phyloP scores from a whole-genome alignment of 371 early-diverging fungal species.

The Mortierella sp. region DNA sequence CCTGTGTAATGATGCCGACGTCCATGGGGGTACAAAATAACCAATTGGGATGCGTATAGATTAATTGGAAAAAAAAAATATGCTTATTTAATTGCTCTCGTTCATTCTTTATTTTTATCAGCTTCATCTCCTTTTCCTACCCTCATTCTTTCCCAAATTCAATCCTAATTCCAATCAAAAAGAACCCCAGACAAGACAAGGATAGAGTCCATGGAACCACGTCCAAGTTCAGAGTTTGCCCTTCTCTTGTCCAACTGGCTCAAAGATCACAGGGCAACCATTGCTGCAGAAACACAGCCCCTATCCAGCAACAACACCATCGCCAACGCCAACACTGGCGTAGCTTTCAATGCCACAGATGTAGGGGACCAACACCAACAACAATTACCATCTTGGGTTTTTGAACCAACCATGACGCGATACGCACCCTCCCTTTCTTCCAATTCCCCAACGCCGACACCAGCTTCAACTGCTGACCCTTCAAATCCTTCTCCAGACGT shows the following conservation, averaged over 20 bases:
- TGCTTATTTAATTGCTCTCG: too few species aligned
- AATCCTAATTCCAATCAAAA: neutral
- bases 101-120: too few species aligned
- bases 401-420: conserved; percentile 11
- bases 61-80: too few species aligned
- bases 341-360: neutral
- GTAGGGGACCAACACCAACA: neutral
- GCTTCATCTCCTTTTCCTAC: neutral
- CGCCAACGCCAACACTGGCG: neutral
- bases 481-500: conserved; percentile 1
- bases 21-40: too few species aligned
- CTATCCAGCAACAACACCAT: neutral
- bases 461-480: neutral
- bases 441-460: conserved; percentile 1
- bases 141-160: neutral
- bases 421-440: conserved; percentile 2
- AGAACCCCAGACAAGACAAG: neutral
- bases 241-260: conserved; percentile 30
- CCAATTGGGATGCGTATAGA: too few species aligned
- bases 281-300: conserved; percentile 10
- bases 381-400: conserved; percentile 36
- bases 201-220: neutral
- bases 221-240: conserved; percentile 16
- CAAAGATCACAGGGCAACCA: conserved; percentile 25
- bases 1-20: too few species aligned